These are phyloP conservation scores for Lichtheimia ornata DNA, from an alignment of 371 early-diverging fungal genomes.

Conservation along the genomic window DNA sequence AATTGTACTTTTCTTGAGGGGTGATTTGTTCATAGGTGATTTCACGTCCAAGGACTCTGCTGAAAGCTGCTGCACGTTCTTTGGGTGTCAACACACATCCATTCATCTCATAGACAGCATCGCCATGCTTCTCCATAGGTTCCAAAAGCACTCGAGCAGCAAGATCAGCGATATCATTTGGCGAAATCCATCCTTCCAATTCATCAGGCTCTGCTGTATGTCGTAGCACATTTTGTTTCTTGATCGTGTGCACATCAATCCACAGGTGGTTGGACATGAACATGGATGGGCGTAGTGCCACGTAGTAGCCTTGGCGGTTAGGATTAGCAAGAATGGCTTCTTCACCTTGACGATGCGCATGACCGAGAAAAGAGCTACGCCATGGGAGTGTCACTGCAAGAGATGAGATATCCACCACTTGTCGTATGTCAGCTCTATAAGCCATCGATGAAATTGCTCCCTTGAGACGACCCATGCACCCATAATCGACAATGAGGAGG, in stretches of 20 bases:
- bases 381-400: constrained; percentile 18
- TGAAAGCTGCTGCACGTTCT: constrained; percentile 15
- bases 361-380: constrained; percentile 21
- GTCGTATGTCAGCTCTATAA: constrained; percentile 34
- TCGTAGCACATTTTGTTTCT: background rate
- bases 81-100: constrained; percentile 4
- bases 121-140: constrained; percentile 19
- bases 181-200: constrained; percentile 9
- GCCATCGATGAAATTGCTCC: constrained; percentile 8
- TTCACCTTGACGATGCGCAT: constrained; percentile 27
- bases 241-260: constrained; percentile 6
- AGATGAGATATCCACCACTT: constrained; percentile 37
- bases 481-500: constrained; percentile 10
- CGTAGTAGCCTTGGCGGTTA: constrained; percentile 18
- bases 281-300: constrained; percentile 12
- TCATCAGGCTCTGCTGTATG: constrained; percentile 9
- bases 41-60: constrained; percentile 7
- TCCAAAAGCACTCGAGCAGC: constrained; percentile 17
- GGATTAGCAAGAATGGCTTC: constrained; percentile 24
- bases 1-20: constrained; percentile 8
- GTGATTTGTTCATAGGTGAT: constrained; percentile 10
- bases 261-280: constrained; percentile 19
- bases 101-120: constrained; percentile 18
- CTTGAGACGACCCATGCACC: background rate
- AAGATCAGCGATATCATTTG: constrained; percentile 18